Evolutionary conservation across 2,329 filamentous ascomycete genomes (phyloP).

Genomic region (Leptographium procerum): DNA sequence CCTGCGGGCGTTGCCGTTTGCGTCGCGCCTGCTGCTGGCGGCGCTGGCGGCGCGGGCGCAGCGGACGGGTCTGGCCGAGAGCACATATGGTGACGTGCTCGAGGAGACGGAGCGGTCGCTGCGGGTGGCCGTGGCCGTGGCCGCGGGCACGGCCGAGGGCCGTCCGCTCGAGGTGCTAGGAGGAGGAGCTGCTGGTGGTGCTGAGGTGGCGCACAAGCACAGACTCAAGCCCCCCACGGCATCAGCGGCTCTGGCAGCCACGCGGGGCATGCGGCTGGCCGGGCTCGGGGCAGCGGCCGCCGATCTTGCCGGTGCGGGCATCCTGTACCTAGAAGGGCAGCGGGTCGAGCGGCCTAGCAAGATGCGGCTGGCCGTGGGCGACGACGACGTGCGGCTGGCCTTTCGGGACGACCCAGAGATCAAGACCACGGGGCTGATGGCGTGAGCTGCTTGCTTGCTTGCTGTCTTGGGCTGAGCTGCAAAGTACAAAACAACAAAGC

Average conservation of each 20-base stretch:
- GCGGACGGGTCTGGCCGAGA: conserved; percentile 76
- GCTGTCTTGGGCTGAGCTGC: too few species aligned
- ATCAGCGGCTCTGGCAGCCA: conserved; percentile 6
- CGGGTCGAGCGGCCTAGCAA: conserved; percentile 79
- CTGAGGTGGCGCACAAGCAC: conserved; percentile 2
- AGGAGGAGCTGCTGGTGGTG: background rate
- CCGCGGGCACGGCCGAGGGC: conserved; percentile 20
- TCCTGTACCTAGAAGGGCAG: conserved; percentile 72
- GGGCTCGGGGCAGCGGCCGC: conserved; percentile 51
- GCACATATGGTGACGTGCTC: conserved; percentile 76
- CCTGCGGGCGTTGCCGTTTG: conserved; percentile 68
- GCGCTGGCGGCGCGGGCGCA: conserved; percentile 69
- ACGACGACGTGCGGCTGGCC: conserved; percentile 83
- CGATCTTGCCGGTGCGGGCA: conserved; percentile 75
- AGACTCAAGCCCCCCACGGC: conserved; percentile 7
- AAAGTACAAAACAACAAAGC: too few species aligned
- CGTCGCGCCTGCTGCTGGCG: conserved; percentile 74
- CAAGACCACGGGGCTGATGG: conserved; percentile 58
- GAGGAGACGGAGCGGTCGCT: conserved; percentile 71
- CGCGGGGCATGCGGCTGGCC: conserved; percentile 17
- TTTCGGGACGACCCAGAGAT: conserved; percentile 82
- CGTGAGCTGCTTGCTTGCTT: conserved; percentile 11
- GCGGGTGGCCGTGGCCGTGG: conserved; percentile 40
- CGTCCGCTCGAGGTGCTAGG: conserved; percentile 40
- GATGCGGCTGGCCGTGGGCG: conserved; percentile 72